Evolutionary conservation across 306 rosid genomes (phyloP), one percentile per base, ranked within the genome.

Genomic region (Dalbergia oliveri): DNA sequence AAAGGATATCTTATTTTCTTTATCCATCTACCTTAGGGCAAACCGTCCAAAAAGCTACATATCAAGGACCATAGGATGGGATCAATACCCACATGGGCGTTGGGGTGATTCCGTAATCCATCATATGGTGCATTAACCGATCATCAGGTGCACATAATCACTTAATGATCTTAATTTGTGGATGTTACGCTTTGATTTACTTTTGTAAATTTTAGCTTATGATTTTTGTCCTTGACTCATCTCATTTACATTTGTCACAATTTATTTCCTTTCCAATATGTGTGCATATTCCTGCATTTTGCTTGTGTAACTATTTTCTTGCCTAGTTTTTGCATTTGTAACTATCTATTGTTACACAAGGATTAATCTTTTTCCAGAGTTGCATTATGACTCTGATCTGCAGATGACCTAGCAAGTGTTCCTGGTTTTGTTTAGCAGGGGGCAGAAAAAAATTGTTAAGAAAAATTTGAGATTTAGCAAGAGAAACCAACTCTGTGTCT

Each of bases 11-110:
- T 87, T 57, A 78, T 81, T 78, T 64, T 51, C 84, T 82, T 41
- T 59, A 49, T 37, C 61, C 80, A 76, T 75, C 85, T 21, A 56
- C 85, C 23, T 18, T 78, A 95, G 99, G 99, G 99, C 99, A 58
- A 95, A 93, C 83, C 99, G 98, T 80, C 99, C 98, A 49, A 93
- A 85, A 83, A 95, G 99, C 90, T 95, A 95, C 88, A 88, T 93
- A 84, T 88, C 99, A 75, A 90, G 99, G 85, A 95, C 99, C 74
- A 68, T 85, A 51, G 97, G 99, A 81, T 95, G 99, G 99, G 99
- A 95, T 41, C 96, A 90, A 68, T 95, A 93, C 71, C 99, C 99
- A 77, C 98, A 76, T 73, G 99, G 99, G 68, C 90, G 99, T 14
- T 95, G 99, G 99, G 82, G 88, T 82, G 97, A 94, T 90, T 91